Percentiles rank a stretch among this genome's conserved stretches.
These are phyloP conservation scores for Nicotiana noctiflora DNA, from an alignment of 257 asterid genomes.

Conservation along the genomic window DNA sequence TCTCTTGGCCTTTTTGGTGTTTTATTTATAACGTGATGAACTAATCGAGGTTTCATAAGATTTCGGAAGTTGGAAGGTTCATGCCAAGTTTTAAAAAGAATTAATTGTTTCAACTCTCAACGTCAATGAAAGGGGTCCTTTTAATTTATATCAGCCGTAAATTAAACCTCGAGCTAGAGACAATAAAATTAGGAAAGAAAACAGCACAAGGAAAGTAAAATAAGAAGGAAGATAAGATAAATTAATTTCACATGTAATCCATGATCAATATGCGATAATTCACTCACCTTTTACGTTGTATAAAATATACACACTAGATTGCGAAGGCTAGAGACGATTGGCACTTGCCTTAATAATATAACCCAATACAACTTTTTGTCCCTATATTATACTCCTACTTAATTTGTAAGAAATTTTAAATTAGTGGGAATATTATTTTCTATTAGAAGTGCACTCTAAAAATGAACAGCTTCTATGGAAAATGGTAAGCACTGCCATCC, in stretches of 20 bases:
- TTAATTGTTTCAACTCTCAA: background rate
- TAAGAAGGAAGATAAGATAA: background rate
- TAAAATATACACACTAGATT: background rate
- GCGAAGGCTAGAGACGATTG: background rate
- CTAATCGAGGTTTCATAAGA: background rate
- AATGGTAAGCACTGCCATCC: background rate
- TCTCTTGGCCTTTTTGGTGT: background rate
- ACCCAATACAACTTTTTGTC: background rate
- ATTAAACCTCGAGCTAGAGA: too few relatives aligned
- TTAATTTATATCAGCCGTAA: background rate
- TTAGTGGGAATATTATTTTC: background rate
- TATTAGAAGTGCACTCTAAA: background rate
- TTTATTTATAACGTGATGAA: background rate
- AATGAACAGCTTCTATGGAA: background rate
- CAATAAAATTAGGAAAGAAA: background rate
- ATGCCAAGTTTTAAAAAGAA: background rate
- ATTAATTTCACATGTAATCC: background rate
- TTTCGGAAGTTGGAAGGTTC: background rate
- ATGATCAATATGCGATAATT: background rate
- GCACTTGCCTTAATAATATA: too few relatives aligned
- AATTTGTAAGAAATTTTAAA: background rate
- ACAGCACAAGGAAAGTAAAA: background rate
- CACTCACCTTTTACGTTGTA: background rate
- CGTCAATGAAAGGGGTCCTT: background rate
- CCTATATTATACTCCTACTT: background rate